Base-by-base conservation (phyloP, 2,329 filamentous ascomycete species). In the Phialemoniopsis sp. region DNA sequence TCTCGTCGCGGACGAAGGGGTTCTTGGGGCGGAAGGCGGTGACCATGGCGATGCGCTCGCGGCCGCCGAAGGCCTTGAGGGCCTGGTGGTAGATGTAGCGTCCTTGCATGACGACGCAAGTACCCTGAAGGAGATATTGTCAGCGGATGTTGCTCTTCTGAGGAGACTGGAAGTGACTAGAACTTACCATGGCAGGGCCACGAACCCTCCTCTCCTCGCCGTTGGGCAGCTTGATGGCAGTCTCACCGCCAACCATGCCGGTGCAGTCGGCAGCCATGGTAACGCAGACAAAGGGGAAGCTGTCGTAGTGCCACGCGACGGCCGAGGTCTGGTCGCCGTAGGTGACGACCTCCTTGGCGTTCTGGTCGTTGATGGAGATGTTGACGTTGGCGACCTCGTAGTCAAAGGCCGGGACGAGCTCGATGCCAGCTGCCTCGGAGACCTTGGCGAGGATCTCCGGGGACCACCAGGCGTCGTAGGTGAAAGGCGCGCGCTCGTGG, bases 281-380 rank as follows among this genome's bases (percentile, higher is more conserved):
- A n/a, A 85, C 79, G 47, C 78, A 83, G n/a, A 85, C 80, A 51
- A 83, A 85, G 0, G 80, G 78, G 52, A 80, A 83, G 51, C 73
- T 79, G 55, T 84, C 81, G 1, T 64, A 73, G 57, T 83, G 79
- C 79, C 79, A 84, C 29, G 21, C 21, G 21, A 6, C 6, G 21
- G 21, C 21, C 6, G 6, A 6, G 21, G 21, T 26, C 21, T 26
- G 6, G 6, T 6, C 6, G 6, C 10, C 10, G 34, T 26, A 6
- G 21, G 6, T 10, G 6, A 6, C 6, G 21, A 6, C 10, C 21
- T 10, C 6, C 21, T 6, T 10, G 21, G 21, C 21, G 21, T 10
- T 10, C 21, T 6, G 21, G 21, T 26, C 21, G 21, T 26, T 26
- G 21, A 26, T 10, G 21, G 21, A 26, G 6, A 10, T 10, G 21